Conservation (phyloP, 2,329 filamentous ascomycete species). For the Elsinoe ampelina region DNA sequence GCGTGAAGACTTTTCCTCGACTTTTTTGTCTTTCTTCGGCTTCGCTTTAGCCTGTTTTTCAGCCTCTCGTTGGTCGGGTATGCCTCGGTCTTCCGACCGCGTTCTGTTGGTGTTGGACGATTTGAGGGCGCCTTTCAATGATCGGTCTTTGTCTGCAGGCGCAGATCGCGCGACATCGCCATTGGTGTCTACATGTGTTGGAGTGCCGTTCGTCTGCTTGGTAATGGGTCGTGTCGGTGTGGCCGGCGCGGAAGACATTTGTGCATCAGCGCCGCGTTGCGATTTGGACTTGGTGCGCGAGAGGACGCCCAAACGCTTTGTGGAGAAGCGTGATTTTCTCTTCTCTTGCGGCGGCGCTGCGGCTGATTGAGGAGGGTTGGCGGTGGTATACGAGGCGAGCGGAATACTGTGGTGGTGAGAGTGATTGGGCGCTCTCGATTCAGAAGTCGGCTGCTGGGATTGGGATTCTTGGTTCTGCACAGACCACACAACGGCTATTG, state of each 20-base stretch:
- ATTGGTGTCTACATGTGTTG: slow-evolving; percentile 9
- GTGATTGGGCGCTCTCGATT: slow-evolving; percentile 10
- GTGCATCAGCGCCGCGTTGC: slow-evolving; percentile 25
- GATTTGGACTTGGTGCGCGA: slow-evolving; percentile 15
- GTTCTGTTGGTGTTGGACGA: slow-evolving; percentile 50
- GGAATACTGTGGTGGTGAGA: slow-evolving; percentile 3
- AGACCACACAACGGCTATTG: slow-evolving; percentile 7
- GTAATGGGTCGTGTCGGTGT: slow-evolving; percentile 12
- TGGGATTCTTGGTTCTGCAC: slow-evolving; percentile 7
- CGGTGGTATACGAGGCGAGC: slow-evolving; percentile 2
- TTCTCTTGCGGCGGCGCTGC: slow-evolving; percentile 4
- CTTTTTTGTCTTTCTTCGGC: slow-evolving; percentile 15
- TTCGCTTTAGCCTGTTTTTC: slow-evolving; percentile 13
- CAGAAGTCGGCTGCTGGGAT: not conserved
- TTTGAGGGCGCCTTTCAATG: slow-evolving; percentile 58
- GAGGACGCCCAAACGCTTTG: slow-evolving; percentile 16
- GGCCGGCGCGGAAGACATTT: slow-evolving; percentile 24
- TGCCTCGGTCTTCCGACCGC: slow-evolving; percentile 60
- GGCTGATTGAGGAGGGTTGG: slow-evolving; percentile 2
- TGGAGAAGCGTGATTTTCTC: slow-evolving; percentile 12
- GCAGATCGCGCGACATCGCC: slow-evolving; percentile 9
- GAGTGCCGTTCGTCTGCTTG: slow-evolving; percentile 14
- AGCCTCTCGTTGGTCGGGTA: slow-evolving; percentile 26
- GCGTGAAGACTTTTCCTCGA: slow-evolving; percentile 2
- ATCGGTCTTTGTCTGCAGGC: slow-evolving; percentile 49